Conservation (phyloP, 106 monocot species). For the Allium cepa region DNA sequence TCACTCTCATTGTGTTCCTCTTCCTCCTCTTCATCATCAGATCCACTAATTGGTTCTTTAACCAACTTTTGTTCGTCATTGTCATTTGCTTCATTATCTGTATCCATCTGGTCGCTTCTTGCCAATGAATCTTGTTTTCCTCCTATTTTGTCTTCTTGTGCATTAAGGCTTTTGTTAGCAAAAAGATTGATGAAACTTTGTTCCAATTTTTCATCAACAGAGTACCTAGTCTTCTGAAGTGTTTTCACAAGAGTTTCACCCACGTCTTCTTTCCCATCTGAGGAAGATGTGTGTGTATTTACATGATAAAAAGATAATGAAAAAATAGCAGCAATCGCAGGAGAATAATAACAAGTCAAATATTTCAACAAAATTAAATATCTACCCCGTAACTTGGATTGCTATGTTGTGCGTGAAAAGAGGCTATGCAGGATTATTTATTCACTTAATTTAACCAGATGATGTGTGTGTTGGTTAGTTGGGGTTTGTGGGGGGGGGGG, state of each 20-base stretch:
- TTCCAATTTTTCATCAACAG: constrained; percentile 86
- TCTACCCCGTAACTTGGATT: too few relatives aligned
- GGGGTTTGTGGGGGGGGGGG: too few relatives aligned
- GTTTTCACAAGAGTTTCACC: constrained; percentile 67
- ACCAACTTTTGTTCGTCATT: constrained; percentile 9
- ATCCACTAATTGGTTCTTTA: constrained; percentile 9
- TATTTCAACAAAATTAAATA: too few relatives aligned
- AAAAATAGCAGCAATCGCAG: too few relatives aligned
- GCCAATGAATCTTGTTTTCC: constrained; percentile 1
- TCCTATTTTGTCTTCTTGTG: constrained; percentile 14
- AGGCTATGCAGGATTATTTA: too few relatives aligned
- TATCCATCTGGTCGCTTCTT: neutral
- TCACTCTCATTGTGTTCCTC: constrained; percentile 15
- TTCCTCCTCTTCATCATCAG: constrained; percentile 32
- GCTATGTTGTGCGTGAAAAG: too few relatives aligned
- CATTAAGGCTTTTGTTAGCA: constrained; percentile 30
- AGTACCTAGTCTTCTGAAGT: constrained; percentile 79
- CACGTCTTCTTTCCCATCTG: constrained; percentile 62
- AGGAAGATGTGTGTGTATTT: neutral
- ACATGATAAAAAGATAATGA: too few relatives aligned
- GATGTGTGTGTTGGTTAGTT: too few relatives aligned
- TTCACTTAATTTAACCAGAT: too few relatives aligned
- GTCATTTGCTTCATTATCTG: neutral
- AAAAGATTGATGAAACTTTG: constrained; percentile 77
- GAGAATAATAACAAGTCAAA: too few relatives aligned